These are phyloP conservation scores for Sergeia podlipaevii DNA, from an alignment of 208 protist species.

Conservation along the genomic window DNA sequence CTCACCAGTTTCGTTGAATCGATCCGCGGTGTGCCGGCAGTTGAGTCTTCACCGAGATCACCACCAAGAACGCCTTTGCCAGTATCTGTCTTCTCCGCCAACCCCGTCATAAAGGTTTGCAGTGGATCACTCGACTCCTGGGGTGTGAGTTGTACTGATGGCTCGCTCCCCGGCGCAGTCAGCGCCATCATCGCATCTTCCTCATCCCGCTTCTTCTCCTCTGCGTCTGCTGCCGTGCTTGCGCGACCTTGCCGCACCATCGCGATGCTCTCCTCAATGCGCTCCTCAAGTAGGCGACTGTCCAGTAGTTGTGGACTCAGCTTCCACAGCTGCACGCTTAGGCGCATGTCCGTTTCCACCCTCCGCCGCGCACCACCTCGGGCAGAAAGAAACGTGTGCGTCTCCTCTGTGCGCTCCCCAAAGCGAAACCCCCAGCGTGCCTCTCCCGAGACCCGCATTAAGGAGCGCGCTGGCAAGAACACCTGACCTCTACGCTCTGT, in stretches of 20 bases:
- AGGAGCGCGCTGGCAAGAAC: constrained; percentile 54
- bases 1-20: constrained; percentile 17
- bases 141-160: constrained; percentile 1
- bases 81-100: constrained; percentile 1
- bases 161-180: constrained; percentile 7
- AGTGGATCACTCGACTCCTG: constrained; percentile 9
- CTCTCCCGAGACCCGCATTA: constrained; percentile 78
- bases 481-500: constrained; percentile 65
- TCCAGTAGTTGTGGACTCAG: constrained; percentile 68
- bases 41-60: background rate
- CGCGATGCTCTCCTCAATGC: constrained; percentile 52
- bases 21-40: background rate
- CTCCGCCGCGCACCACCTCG: constrained; percentile 20
- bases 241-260: constrained; percentile 18
- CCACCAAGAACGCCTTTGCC: constrained; percentile 23
- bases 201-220: constrained; percentile 12
- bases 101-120: constrained; percentile 14
- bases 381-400: constrained; percentile 39
- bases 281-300: constrained; percentile 57
- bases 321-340: constrained; percentile 81
- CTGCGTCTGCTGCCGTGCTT: constrained; percentile 14
- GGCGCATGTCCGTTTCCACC: constrained; percentile 70
- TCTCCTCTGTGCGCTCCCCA: constrained; percentile 48
- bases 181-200: constrained; percentile 9
- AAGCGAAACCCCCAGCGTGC: constrained; percentile 83